phyloP scores from a whole-genome alignment of 2,329 filamentous ascomycete genomes.

The Phoma sp. region DNA sequence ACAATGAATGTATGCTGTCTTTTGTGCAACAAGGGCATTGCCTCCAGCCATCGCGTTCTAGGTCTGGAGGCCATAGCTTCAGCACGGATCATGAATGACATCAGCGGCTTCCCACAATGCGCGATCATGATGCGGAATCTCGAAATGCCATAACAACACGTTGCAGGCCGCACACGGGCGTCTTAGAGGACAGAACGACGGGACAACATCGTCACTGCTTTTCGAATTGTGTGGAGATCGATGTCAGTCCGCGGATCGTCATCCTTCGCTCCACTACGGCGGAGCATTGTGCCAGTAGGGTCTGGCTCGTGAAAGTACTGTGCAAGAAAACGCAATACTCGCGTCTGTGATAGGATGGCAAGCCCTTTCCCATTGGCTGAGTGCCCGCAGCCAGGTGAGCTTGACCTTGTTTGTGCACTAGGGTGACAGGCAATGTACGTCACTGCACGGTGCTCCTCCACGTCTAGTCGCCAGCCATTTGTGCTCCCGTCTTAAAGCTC shows the following conservation, averaged over 20 bases:
- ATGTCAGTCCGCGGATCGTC: slow-evolving; percentile 12
- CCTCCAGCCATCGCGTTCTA: slow-evolving; percentile 5
- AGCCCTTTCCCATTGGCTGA: slow-evolving; percentile 33
- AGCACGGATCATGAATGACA: slow-evolving; percentile 24
- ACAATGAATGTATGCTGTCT: not conserved
- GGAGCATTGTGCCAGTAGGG: slow-evolving; percentile 8
- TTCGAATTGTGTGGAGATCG: not conserved
- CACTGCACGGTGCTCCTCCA: slow-evolving; percentile 30
- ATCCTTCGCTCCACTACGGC: not conserved
- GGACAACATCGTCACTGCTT: slow-evolving; percentile 3
- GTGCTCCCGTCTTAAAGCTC: slow-evolving; percentile 37
- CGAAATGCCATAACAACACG: slow-evolving; percentile 35
- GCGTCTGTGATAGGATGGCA: slow-evolving; percentile 17
- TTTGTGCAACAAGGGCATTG: slow-evolving; percentile 6
- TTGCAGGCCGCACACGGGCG: slow-evolving; percentile 4
- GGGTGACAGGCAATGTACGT: slow-evolving; percentile 34
- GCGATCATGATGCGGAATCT: slow-evolving; percentile 35
- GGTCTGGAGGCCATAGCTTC: slow-evolving; percentile 19
- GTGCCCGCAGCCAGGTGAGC: slow-evolving; percentile 19
- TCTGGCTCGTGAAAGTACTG: slow-evolving; percentile 26
- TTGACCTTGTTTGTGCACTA: slow-evolving; percentile 26
- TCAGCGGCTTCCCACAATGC: slow-evolving; percentile 33
- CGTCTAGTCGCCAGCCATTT: slow-evolving; percentile 27
- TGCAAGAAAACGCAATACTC: slow-evolving; percentile 26
- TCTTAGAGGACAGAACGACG: slow-evolving; percentile 2